phyloP scores from a whole-genome alignment of 495 filamentous ascomycete species.

The Neurospora intermedia region DNA sequence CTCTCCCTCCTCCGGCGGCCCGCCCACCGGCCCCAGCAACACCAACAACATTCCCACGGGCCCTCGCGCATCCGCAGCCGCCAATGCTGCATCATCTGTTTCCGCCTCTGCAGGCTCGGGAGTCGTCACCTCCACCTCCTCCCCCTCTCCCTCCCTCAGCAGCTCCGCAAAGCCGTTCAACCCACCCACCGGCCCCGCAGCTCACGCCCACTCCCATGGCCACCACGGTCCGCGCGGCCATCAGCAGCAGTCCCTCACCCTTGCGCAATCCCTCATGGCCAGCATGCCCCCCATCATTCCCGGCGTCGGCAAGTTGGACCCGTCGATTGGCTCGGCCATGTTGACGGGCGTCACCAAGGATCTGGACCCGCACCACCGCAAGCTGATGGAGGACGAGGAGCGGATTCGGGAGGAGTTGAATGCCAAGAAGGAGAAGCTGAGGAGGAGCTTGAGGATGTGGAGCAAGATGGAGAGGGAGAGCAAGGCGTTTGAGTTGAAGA shows the following conservation, averaged over 20 bases:
- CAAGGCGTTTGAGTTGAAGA: constrained; percentile 32
- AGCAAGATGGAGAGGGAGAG: constrained; percentile 35
- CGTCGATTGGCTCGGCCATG: constrained; percentile 13
- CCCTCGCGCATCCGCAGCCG: neutral
- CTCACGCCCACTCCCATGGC: constrained; percentile 16
- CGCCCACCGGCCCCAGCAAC: constrained; percentile 34
- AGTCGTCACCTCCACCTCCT: constrained; percentile 1
- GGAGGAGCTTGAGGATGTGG: constrained; percentile 30
- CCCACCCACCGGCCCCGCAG: constrained; percentile 37
- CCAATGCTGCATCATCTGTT: constrained; percentile 12
- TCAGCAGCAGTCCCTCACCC: constrained; percentile 7
- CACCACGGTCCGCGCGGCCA: constrained; percentile 11
- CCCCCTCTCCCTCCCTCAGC: constrained; percentile 16
- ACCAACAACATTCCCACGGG: neutral
- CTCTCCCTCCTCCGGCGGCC: constrained; percentile 15
- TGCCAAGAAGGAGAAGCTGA: constrained; percentile 33
- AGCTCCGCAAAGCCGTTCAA: constrained; percentile 31
- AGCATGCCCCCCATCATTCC: constrained; percentile 31
- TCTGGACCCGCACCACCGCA: constrained; percentile 24
- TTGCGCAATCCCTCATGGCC: constrained; percentile 30
- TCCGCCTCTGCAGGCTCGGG: constrained; percentile 8
- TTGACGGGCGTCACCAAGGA: constrained; percentile 29
- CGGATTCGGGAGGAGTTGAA: constrained; percentile 32
- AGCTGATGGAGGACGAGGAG: constrained; percentile 37
- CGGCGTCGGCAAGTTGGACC: constrained; percentile 32